These are phyloP conservation scores for Prunus yedoensis DNA, from an alignment of 331 rosid genomes.

Conservation along the genomic window DNA sequence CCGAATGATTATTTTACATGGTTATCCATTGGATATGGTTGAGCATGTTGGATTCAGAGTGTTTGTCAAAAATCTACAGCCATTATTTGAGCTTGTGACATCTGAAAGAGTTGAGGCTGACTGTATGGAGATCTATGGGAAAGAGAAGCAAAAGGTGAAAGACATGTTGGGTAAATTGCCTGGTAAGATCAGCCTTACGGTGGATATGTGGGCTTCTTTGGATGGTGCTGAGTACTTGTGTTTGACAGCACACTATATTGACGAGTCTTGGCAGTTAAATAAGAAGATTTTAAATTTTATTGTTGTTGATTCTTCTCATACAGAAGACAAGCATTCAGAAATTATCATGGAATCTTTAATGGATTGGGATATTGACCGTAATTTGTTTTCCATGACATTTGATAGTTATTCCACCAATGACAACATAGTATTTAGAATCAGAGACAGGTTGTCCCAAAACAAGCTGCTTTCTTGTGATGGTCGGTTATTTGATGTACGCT, in stretches of 20 bases:
- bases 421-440: slow-evolving; percentile 53
- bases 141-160: slow-evolving; percentile 83
- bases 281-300: slow-evolving; percentile 75
- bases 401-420: slow-evolving; percentile 74
- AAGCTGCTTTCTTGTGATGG: slow-evolving; percentile 87
- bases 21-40: slow-evolving; percentile 93
- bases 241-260: slow-evolving; percentile 85
- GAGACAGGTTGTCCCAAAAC: slow-evolving; percentile 80
- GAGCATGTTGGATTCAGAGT: slow-evolving; percentile 94
- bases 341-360: slow-evolving; percentile 74
- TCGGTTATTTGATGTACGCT: slow-evolving; percentile 89
- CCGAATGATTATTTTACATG: slow-evolving; percentile 95
- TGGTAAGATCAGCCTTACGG: slow-evolving; percentile 86
- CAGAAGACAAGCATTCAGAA: slow-evolving; percentile 81
- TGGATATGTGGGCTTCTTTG: slow-evolving; percentile 71
- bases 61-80: slow-evolving; percentile 88
- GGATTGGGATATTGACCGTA: slow-evolving; percentile 98
- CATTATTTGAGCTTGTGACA: slow-evolving; percentile 82
- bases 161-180: slow-evolving; percentile 93
- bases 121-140: slow-evolving; percentile 78
- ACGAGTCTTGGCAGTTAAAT: slow-evolving; percentile 82
- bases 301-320: slow-evolving; percentile 68
- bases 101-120: slow-evolving; percentile 81
- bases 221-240: slow-evolving; percentile 68
- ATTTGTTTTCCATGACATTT: slow-evolving; percentile 82